Base-by-base conservation (phyloP, 306 rosid genomes). In the Castanea mollissima region DNA sequence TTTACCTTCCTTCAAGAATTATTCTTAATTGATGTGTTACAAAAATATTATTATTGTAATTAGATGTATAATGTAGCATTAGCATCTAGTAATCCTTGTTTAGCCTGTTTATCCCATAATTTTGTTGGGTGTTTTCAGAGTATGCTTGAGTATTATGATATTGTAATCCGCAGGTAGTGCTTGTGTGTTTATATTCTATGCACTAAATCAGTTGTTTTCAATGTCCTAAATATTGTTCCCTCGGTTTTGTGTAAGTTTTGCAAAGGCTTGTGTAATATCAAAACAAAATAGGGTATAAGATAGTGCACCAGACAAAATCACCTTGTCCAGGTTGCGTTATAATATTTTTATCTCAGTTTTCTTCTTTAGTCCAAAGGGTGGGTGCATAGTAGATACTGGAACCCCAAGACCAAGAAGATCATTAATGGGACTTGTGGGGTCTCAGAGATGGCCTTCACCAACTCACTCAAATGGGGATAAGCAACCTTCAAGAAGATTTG, bases 1-100 rank as follows among this genome's bases (percentile, higher is more conserved):
- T 75, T 55, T 85, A 73, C 83, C 94, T 95, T 79, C 96, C 94
- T 5, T 76, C 84, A 44, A 88, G 85, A 81, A 86, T 93, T 81
- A 76, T 90, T 41, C 52, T 91, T 64, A 85, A 84, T 29, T 92
- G 87, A 90, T 11, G 63, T 46, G 34, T 74, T 32, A 46, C 60
- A 67, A 56, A 73, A 67, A 19, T 73, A 77, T 63, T 78, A 58
- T 64, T 71, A 78, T 75, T 83, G 87, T 82, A 84, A 71, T 14
- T 83, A 78, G 51, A 84, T 83, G 89, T 85, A 85, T 44, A 85
- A 82, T 73, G 84, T 81, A 81, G 90, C 83, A 31, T 73, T 88
- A 89, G 86, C 73, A 85, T 81, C 73, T 85, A 86, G 90, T 80
- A 74, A 73, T 69, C 77, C 82, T 76, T 81, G 73, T 78, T 67